Evolutionary conservation across 306 rosid genomes (phyloP).

Genomic region (Quercus glauca): DNA sequence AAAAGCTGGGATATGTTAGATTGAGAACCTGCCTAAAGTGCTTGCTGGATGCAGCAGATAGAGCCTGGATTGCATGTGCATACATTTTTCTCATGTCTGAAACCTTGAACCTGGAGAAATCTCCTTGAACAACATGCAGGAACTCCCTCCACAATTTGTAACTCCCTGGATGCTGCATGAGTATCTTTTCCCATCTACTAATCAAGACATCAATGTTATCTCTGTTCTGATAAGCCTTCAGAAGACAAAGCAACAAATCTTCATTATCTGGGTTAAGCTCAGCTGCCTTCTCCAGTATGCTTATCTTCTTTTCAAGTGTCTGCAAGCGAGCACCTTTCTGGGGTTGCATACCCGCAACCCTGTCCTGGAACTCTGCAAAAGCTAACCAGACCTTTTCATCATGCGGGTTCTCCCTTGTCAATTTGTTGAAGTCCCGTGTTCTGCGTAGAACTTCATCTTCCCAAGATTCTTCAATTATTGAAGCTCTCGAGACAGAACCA

Average conservation of each 20-base stretch:
- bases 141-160: slow-evolving; percentile 85
- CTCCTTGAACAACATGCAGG: slow-evolving; percentile 75
- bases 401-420: slow-evolving; percentile 80
- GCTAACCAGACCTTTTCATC: slow-evolving; percentile 78
- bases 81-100: slow-evolving; percentile 87
- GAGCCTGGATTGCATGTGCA: slow-evolving; percentile 86
- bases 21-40: slow-evolving; percentile 96
- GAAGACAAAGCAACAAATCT: slow-evolving; percentile 72
- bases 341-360: slow-evolving; percentile 75
- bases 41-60: slow-evolving; percentile 80
- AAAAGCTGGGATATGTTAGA: slow-evolving; percentile 8
- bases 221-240: slow-evolving; percentile 74
- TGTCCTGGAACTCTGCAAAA: slow-evolving; percentile 90
- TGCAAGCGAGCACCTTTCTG: slow-evolving; percentile 98
- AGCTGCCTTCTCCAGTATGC: slow-evolving; percentile 89
- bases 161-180: slow-evolving; percentile 66
- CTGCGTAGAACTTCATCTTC: slow-evolving; percentile 81
- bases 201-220: slow-evolving; percentile 74
- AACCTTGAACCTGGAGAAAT: slow-evolving; percentile 92
- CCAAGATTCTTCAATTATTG: slow-evolving; percentile 80
- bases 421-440: slow-evolving; percentile 81
- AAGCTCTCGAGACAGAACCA: slow-evolving; percentile 30
- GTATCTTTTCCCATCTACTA: slow-evolving; percentile 88
- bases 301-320: slow-evolving; percentile 88
- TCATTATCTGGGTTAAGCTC: slow-evolving; percentile 87